phyloP scores from a whole-genome alignment of 768 basidiomycete genomes.

The Agrocybe pediades region DNA sequence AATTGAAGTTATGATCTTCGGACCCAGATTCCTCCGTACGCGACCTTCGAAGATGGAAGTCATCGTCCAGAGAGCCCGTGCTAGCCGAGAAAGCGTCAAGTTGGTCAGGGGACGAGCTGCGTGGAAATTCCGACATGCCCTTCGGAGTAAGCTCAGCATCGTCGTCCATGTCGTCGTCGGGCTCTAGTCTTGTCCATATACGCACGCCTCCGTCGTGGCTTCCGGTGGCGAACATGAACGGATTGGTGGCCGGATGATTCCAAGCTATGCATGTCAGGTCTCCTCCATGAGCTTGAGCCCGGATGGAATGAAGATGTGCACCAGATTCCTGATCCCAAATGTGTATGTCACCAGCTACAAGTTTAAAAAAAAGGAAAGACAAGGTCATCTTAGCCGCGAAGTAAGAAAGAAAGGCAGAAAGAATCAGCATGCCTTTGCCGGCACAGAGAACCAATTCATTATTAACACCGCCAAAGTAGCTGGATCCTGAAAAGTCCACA shows the following conservation, averaged over 20 bases:
- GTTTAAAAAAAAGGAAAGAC: background rate
- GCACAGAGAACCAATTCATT: conserved; percentile 80
- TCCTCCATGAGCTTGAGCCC: conserved; percentile 60
- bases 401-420: background rate
- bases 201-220: conserved; percentile 76
- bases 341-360: conserved; percentile 74
- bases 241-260: conserved; percentile 66
- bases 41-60: background rate
- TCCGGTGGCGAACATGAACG: conserved; percentile 78
- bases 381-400: background rate
- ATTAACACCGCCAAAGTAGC: conserved; percentile 80
- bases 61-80: conserved; percentile 11
- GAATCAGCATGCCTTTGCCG: conserved; percentile 55
- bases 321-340: conserved; percentile 88
- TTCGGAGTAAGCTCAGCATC: conserved; percentile 11
- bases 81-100: conserved; percentile 14
- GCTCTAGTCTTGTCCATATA: conserved; percentile 66
- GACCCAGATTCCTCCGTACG: background rate
- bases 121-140: conserved; percentile 9
- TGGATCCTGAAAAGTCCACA: conserved; percentile 78
- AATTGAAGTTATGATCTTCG: background rate
- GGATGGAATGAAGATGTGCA: conserved; percentile 68
- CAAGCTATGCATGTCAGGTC: conserved; percentile 82
- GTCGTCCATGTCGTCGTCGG: conserved; percentile 14
- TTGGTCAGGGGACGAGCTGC: conserved; percentile 15